Evolutionary conservation across 1,284 basidiomycete species (phyloP).

Genomic region (Puccinia triticina): DNA sequence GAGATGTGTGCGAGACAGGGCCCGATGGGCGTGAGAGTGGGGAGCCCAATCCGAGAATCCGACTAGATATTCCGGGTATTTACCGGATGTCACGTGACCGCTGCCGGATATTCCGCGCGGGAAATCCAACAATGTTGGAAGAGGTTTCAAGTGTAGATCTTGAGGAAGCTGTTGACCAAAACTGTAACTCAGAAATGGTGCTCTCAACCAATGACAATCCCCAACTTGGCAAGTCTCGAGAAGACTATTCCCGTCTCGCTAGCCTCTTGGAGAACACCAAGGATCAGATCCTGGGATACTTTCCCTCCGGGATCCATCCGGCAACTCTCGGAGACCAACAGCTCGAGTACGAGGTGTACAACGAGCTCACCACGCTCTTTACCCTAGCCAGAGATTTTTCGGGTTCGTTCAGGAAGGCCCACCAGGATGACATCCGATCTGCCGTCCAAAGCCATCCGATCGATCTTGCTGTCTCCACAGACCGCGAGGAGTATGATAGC

Average conservation of each 20-base stretch:
- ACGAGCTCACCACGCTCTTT: slow-evolving; percentile 2
- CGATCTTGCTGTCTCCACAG: neutral
- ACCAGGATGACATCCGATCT: neutral
- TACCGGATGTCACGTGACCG: too few relatives aligned
- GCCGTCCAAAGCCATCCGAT: neutral
- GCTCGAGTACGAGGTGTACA: slow-evolving; percentile 15
- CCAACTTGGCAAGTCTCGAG: slow-evolving; percentile 1
- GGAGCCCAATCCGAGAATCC: too few relatives aligned
- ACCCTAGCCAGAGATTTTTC: slow-evolving; percentile 24
- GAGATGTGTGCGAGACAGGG: too few relatives aligned
- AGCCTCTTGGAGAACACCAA: slow-evolving; percentile 7
- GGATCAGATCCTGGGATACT: slow-evolving; percentile 15
- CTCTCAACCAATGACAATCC: neutral
- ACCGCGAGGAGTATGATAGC: neutral
- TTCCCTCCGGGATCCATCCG: neutral
- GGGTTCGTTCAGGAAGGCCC: neutral
- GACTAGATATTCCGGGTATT: too few relatives aligned
- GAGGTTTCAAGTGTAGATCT: too few relatives aligned
- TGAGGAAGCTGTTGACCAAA: slow-evolving; percentile 9
- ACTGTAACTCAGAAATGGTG: neutral
- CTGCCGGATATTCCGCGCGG: too few relatives aligned
- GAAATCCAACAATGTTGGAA: too few relatives aligned
- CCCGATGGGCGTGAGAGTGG: too few relatives aligned
- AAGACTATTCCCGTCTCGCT: neutral
- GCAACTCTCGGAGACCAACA: neutral